Conservation (phyloP, 768 basidiomycete genomes). For the Lactarius vividus region DNA sequence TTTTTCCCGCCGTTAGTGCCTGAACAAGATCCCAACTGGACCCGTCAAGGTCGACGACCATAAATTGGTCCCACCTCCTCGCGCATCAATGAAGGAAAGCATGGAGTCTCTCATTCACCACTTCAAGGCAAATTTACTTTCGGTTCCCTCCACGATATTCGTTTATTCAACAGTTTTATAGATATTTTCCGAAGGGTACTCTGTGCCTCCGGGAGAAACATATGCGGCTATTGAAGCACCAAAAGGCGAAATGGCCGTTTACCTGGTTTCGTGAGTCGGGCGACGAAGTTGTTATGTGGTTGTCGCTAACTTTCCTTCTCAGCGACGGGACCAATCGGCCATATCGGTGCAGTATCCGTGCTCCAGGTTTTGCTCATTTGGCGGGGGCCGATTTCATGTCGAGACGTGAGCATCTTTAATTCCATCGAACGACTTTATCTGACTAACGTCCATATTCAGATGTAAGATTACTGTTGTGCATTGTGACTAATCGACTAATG, state of each 20-base stretch:
- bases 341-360: conserved; percentile 96
- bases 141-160: background rate
- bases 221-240: conserved; percentile 98
- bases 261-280: conserved; percentile 81
- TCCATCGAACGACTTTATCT: conserved; percentile 14
- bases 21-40: conserved; percentile 96
- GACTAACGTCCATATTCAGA: conserved; percentile 32
- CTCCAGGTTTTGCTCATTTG: conserved; percentile 93
- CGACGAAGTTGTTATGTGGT: background rate
- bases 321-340: conserved; percentile 95
- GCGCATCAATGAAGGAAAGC: conserved; percentile 98
- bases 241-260: conserved; percentile 99
- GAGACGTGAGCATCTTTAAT: conserved; percentile 60
- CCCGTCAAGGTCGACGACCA: conserved; percentile 95
- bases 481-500: conserved; percentile 17
- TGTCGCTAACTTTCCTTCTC: conserved; percentile 4
- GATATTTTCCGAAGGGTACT: conserved; percentile 96
- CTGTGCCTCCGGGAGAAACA: conserved; percentile 93
- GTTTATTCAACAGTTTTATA: conserved; percentile 34
- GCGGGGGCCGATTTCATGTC: conserved; percentile 98
- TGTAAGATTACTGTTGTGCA: conserved; percentile 34
- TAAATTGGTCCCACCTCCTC: conserved; percentile 94
- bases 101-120: conserved; percentile 99
- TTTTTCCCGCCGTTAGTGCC: conserved; percentile 50
- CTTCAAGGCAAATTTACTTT: conserved; percentile 67